A percentile compares a stretch with the other conserved stretches of the same genome.
These are phyloP conservation scores for Taiwanofungus camphoratus DNA, from an alignment of 1,284 basidiomycete genomes.

Conservation along the genomic window DNA sequence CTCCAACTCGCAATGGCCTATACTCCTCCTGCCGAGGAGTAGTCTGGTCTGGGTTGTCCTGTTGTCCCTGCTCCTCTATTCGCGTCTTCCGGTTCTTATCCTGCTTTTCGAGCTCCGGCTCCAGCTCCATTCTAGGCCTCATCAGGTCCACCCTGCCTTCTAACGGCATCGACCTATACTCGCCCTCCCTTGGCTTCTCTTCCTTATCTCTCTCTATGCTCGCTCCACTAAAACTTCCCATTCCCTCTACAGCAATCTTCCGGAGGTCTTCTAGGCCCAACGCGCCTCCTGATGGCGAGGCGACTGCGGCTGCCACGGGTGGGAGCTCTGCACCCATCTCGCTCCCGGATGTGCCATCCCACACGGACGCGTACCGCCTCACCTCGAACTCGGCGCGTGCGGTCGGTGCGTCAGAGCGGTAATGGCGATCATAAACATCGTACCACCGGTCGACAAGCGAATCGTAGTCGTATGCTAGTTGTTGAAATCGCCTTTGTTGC, in stretches of 20 bases:
- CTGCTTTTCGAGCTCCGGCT: slow-evolving; percentile 6
- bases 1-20: slow-evolving; percentile 18
- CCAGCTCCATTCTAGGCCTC: slow-evolving; percentile 45
- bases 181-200: slow-evolving; percentile 44
- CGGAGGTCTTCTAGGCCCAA: slow-evolving; percentile 69
- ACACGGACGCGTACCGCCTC: slow-evolving; percentile 65
- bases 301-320: slow-evolving; percentile 13
- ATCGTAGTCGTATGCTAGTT: slow-evolving; percentile 68
- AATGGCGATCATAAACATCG: slow-evolving; percentile 83
- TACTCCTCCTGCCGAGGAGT: slow-evolving; percentile 21
- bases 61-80: not conserved
- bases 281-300: slow-evolving; percentile 24
- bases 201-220: slow-evolving; percentile 6
- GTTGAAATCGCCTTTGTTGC: too few relatives aligned
- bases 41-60: slow-evolving; percentile 11
- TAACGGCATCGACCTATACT: slow-evolving; percentile 75
- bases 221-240: slow-evolving; percentile 24
- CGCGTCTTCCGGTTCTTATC: slow-evolving; percentile 1
- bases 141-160: slow-evolving; percentile 85
- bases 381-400: slow-evolving; percentile 55
- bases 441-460: slow-evolving; percentile 88
- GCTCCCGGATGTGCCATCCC: slow-evolving; percentile 55
- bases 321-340: slow-evolving; percentile 27
- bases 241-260: slow-evolving; percentile 58
- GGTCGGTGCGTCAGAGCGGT: slow-evolving; percentile 48